Base-by-base conservation (phyloP, 192 early-diverging fungal species). In the Entomortierella parvispora region DNA sequence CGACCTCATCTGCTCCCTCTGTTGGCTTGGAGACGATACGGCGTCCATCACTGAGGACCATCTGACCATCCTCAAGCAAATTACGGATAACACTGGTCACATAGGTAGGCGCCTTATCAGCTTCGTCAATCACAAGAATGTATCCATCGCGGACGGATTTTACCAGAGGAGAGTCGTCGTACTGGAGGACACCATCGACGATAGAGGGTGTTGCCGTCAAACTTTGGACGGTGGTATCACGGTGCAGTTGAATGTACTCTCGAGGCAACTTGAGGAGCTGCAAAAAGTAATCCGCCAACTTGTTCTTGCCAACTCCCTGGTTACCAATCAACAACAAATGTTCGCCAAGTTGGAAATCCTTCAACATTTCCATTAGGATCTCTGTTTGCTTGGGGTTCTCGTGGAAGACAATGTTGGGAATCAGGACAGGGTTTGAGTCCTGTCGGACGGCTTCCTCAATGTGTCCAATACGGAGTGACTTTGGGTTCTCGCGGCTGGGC, bases 321-420 rank as follows among this genome's bases (percentile, higher is more conserved):
- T 94, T 94, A 58, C 93, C 93, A 75, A 94, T 93, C 26, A 94
- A 75, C 1, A 94, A 72, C 43, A 94, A 80, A 64, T 94, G 92
- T 48, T 94, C 93, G n/a, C 93, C 88, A 6, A 93, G 72, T 33
- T 86, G 84, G 63, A 85, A 93, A 69, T 94, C 93, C 78, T 92
- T 90, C 37, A 91, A 84, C 86, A 94, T 91, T 53, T 94, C 91
- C 56, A 83, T 82, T 54, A 94, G 68, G 57, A 93, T 85, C 31
- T 84, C 80, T 9, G 87, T 90, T 51, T 94, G 93, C 37, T 83
- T 83, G 25, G 87, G 88, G 69, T 94, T 94, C 59, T 93, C 92
- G 60, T 87, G 89, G 76, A 93, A 94, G 20, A 89, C 71, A 44
- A 89, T 77, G 47, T 87, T 75, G 47, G 89, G 89, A 49, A 90